Conservation (phyloP, 306 rosid species). For the Cucurbita argyrosperma region DNA sequence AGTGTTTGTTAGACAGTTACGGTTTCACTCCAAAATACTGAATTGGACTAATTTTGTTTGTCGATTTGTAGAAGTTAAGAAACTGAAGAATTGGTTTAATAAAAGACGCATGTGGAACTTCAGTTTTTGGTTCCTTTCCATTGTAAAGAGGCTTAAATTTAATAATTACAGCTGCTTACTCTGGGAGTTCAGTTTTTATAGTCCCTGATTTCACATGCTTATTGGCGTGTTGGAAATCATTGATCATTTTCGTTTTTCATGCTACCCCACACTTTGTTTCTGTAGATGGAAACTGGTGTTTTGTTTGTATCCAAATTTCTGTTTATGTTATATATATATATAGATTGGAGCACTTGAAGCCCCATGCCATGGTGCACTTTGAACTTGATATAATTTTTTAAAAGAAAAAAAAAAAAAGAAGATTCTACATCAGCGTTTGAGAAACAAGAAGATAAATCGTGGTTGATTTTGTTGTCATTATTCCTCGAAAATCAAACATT, state of each 20-base stretch:
- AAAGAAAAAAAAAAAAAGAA: neutral
- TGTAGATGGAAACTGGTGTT: neutral
- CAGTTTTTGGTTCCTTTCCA: neutral
- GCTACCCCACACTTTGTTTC: neutral
- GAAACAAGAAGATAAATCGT: neutral
- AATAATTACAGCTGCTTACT: neutral
- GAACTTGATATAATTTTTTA: neutral
- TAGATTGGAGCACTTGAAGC: neutral
- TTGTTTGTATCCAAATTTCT: neutral
- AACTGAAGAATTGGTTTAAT: neutral
- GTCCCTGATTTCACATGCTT: neutral
- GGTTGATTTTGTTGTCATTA: neutral
- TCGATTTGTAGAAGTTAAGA: neutral
- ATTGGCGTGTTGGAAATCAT: neutral
- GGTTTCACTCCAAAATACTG: neutral
- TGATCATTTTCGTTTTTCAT: neutral
- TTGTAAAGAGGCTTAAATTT: neutral
- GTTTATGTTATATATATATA: neutral
- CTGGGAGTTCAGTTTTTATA: neutral
- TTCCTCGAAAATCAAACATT: neutral
- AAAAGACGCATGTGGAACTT: neutral
- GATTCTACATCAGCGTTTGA: neutral
- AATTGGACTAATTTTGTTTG: neutral
- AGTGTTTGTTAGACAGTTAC: neutral
- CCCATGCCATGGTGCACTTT: neutral